phyloP scores from a whole-genome alignment of 1,139 yeast species.

The Yamadazyma trypodendri region DNA sequence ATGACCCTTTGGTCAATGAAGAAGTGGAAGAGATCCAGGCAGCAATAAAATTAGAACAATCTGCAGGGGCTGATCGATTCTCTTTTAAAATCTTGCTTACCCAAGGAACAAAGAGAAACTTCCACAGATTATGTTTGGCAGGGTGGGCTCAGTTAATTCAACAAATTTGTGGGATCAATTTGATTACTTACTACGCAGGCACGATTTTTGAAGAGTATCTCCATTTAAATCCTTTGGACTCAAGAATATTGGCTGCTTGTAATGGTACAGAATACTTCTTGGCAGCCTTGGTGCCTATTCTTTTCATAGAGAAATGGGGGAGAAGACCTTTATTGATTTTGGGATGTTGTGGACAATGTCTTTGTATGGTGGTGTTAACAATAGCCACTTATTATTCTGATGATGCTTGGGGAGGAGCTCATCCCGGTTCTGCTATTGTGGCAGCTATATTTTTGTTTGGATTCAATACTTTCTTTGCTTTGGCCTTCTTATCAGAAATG shows the following conservation, averaged over 20 bases:
- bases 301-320: slow-evolving; percentile 51
- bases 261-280: slow-evolving; percentile 38
- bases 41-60: slow-evolving; percentile 27
- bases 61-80: slow-evolving; percentile 22
- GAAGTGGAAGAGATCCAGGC: slow-evolving; percentile 31
- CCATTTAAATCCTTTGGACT: slow-evolving; percentile 36
- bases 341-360: slow-evolving; percentile 52
- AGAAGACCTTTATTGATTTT: slow-evolving; percentile 49
- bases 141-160: slow-evolving; percentile 47
- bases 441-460: slow-evolving; percentile 39
- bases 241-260: slow-evolving; percentile 38
- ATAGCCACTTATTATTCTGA: slow-evolving; percentile 28
- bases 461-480: slow-evolving; percentile 34
- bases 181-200: slow-evolving; percentile 42
- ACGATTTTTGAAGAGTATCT: slow-evolving; percentile 44
- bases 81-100: slow-evolving; percentile 26
- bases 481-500: slow-evolving; percentile 35
- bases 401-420: slow-evolving; percentile 18
- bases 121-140: slow-evolving; percentile 48
- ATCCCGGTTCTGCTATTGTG: slow-evolving; percentile 26
- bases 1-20: slow-evolving; percentile 24
- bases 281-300: slow-evolving; percentile 45
- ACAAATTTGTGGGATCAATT: slow-evolving; percentile 43
- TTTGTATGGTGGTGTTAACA: slow-evolving; percentile 32
- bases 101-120: slow-evolving; percentile 44